Percentiles rank a stretch among this genome's conserved stretches.
These are phyloP conservation scores for Schwanniomyces polymorphus DNA, from an alignment of 805 yeast species.

Conservation along the genomic window DNA sequence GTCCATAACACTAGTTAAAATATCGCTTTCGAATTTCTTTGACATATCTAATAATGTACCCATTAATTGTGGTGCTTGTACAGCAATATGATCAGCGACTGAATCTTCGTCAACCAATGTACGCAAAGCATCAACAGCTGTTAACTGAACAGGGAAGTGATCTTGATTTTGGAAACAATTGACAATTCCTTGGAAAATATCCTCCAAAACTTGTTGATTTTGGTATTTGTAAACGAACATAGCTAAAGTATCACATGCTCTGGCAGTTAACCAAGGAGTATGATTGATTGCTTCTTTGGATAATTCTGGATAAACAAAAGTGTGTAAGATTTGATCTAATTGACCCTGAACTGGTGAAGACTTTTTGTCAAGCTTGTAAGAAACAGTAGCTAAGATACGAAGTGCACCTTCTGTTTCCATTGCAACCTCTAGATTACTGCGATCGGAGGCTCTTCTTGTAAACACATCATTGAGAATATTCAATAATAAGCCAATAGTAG, in stretches of 20 bases:
- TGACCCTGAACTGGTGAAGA: constrained; percentile 39
- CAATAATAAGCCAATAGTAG: constrained; percentile 27
- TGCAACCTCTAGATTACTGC: constrained; percentile 26
- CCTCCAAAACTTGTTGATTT: constrained; percentile 35
- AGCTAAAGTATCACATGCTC: constrained; percentile 48
- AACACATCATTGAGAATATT: constrained; percentile 34
- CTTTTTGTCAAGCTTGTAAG: constrained; percentile 35
- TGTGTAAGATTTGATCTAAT: constrained; percentile 36
- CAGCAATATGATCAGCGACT: constrained; percentile 42
- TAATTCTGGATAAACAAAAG: constrained; percentile 42
- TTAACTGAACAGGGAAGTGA: constrained; percentile 50
- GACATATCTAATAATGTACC: constrained; percentile 44
- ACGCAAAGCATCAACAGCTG: constrained; percentile 53
- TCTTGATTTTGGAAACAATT: constrained; percentile 39
- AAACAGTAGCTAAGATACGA: constrained; percentile 39
- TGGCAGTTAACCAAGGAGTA: constrained; percentile 44
- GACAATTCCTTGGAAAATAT: constrained; percentile 42
- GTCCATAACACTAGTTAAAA: constrained; percentile 45
- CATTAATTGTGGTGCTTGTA: constrained; percentile 47
- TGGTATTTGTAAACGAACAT: constrained; percentile 35
- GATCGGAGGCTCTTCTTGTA: constrained; percentile 28
- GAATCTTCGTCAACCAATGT: constrained; percentile 47
- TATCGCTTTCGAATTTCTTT: constrained; percentile 43
- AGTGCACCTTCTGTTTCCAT: constrained; percentile 44
- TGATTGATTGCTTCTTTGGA: constrained; percentile 23